Evolutionary conservation across 257 asterid species (phyloP), one percentile per base, ranked within the genome.

Genomic region (Ligustrum vulgare): DNA sequence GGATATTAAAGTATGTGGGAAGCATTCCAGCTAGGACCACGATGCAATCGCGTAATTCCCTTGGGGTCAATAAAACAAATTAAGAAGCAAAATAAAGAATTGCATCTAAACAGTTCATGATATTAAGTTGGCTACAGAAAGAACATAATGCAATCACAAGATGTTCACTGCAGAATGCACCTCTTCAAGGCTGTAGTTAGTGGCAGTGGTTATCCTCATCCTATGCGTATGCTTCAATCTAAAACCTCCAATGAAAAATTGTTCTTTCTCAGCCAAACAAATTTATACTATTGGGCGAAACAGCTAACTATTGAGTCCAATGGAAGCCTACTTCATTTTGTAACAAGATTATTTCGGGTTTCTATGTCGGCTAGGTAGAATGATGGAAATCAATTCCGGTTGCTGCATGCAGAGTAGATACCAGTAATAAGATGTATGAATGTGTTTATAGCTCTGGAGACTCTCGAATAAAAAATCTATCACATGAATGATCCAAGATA

Each of bases 1-100:
- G 83, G 80, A 94, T 94, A 85, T 88, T 94, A 76, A 85, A 95
- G 85, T 94, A 94, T 1, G 97, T 92, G 75, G 78, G 84, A 74
- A 89, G 87, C 99, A 94, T 94, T 82, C 99, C 99, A 31, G 83
- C 88, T 80, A 94, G 87, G 76, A 94, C 75, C 79, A 84, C 22
- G 31, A 84, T 78, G 91, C 91, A 86, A 80, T 89, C 97, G 75
- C 91, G 85, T 78, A 94, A 73, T 78, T 91, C 98, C 92, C 98
- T 94, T 94, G 72, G 36, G 60, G 80, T 73, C 75, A 80, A 75
- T 67, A 72, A 37, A 70, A 83, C 18, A 68, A 80, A 67, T 63
- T 76, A 54, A 31, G 67, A 62, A 77, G 54, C n/a, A 45, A 45
- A 67, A 36, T 63, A 47, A 12, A 11, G 71, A 67, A 45, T 45